phyloP scores from a whole-genome alignment of 2,329 filamentous ascomycete genomes.

The Neofusicoccum ribis region DNA sequence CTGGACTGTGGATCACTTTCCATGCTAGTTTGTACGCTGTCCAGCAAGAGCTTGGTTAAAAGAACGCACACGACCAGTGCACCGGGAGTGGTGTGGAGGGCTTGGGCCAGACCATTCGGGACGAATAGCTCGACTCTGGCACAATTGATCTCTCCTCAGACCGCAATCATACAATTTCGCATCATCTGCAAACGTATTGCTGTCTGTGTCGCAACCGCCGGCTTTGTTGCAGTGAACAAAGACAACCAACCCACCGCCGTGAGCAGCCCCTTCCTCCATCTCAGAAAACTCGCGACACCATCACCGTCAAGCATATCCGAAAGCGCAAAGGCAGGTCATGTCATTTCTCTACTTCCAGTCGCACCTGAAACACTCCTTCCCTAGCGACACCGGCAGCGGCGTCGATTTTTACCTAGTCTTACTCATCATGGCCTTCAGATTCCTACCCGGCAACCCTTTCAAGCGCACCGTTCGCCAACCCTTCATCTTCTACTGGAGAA shows the following conservation, averaged over 20 bases:
- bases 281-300: background rate
- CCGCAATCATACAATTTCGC: background rate
- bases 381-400: background rate
- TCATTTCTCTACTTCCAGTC: background rate
- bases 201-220: background rate
- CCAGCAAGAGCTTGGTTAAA: background rate
- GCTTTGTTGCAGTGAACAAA: conserved; percentile 1
- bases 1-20: background rate
- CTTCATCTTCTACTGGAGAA: background rate
- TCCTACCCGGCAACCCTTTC: background rate
- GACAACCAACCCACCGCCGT: background rate
- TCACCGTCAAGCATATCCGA: background rate
- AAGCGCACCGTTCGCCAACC: background rate
- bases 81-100: background rate
- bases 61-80: background rate
- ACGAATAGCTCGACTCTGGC: background rate
- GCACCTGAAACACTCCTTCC: too few species aligned
- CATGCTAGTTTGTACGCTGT: background rate
- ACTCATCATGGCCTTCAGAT: background rate
- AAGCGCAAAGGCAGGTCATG: background rate
- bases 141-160: too few species aligned
- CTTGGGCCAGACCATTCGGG: too few species aligned
- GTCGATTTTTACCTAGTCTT: background rate
- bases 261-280: background rate
- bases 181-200: background rate